These are phyloP conservation scores for Jackrogersella minutella DNA, from an alignment of 495 filamentous ascomycete genomes.

Conservation along the genomic window DNA sequence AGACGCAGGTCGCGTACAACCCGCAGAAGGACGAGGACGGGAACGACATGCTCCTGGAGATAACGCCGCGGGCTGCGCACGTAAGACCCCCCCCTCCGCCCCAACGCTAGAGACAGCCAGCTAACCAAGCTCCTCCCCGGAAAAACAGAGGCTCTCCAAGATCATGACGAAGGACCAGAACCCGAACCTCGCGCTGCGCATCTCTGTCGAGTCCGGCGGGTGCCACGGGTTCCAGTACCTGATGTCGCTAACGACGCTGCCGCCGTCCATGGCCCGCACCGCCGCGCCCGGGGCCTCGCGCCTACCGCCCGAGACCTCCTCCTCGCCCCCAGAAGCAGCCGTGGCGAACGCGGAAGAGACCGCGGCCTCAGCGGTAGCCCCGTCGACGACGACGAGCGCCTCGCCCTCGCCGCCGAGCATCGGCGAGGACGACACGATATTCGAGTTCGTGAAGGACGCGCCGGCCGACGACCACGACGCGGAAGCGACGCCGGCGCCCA, in stretches of 20 bases:
- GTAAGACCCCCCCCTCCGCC: conserved; percentile 56
- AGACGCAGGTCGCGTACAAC: conserved; percentile 63
- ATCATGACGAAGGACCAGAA: conserved; percentile 78
- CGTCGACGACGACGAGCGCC: conserved; percentile 37
- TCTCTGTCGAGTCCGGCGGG: conserved; percentile 89
- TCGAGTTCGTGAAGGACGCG: conserved; percentile 47
- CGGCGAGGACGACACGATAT: conserved; percentile 79
- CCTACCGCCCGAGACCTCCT: conserved; percentile 20
- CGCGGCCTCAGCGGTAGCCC: conserved; percentile 36
- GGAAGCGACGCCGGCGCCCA: conserved; percentile 61
- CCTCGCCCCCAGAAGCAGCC: background rate
- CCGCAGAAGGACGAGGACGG: conserved; percentile 78
- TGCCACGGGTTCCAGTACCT: conserved; percentile 99
- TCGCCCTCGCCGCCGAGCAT: conserved; percentile 36
- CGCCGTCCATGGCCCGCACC: conserved; percentile 46
- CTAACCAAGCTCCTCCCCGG: background rate
- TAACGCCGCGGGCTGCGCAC: conserved; percentile 81
- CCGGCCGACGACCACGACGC: background rate
- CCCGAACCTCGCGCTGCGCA: conserved; percentile 82
- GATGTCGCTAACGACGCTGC: conserved; percentile 78
- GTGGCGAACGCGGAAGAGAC: conserved; percentile 44
- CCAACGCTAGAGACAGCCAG: background rate
- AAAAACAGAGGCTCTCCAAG: conserved; percentile 68
- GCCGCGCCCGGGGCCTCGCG: background rate
- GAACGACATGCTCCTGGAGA: conserved; percentile 79